These are phyloP conservation scores for Aspergillus leporis DNA, from an alignment of 495 filamentous ascomycete species.

Conservation along the genomic window DNA sequence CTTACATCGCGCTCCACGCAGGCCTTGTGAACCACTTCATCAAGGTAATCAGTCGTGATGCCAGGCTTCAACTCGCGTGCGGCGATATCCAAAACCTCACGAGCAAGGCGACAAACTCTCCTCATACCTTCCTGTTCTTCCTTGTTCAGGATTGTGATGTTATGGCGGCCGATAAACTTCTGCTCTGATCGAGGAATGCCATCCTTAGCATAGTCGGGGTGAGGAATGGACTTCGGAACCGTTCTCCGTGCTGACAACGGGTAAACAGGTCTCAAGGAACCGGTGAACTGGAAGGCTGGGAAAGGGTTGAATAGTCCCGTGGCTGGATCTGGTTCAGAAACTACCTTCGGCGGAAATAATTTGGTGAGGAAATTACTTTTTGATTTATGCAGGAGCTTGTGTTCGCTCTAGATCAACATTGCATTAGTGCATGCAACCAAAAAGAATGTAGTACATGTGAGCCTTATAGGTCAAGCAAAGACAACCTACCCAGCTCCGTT, in stretches of 20 bases:
- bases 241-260: slow-evolving; percentile 74
- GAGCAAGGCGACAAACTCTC: slow-evolving; percentile 82
- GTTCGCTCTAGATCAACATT: slow-evolving; percentile 58
- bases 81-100: slow-evolving; percentile 93
- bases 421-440: slow-evolving; percentile 12
- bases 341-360: slow-evolving; percentile 68
- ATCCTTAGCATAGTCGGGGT: slow-evolving; percentile 81
- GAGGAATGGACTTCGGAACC: slow-evolving; percentile 77
- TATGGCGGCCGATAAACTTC: slow-evolving; percentile 57
- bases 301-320: slow-evolving; percentile 89
- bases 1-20: slow-evolving; percentile 89
- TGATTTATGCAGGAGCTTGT: slow-evolving; percentile 84
- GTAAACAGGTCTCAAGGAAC: slow-evolving; percentile 81
- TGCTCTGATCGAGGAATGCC: slow-evolving; percentile 82
- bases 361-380: slow-evolving; percentile 74
- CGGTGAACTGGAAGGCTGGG: slow-evolving; percentile 80
- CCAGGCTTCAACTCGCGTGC: slow-evolving; percentile 79
- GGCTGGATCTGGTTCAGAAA: slow-evolving; percentile 88
- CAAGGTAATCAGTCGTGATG: slow-evolving; percentile 94
- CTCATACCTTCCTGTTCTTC: slow-evolving; percentile 86
- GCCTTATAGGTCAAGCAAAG: slow-evolving; percentile 31
- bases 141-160: slow-evolving; percentile 77
- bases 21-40: slow-evolving; percentile 94
- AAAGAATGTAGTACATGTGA: slow-evolving; percentile 15
- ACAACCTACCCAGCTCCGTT: slow-evolving; percentile 86